Evolutionary conservation across 2,329 filamentous ascomycete genomes (phyloP).

Genomic region (Colletotrichum musae): DNA sequence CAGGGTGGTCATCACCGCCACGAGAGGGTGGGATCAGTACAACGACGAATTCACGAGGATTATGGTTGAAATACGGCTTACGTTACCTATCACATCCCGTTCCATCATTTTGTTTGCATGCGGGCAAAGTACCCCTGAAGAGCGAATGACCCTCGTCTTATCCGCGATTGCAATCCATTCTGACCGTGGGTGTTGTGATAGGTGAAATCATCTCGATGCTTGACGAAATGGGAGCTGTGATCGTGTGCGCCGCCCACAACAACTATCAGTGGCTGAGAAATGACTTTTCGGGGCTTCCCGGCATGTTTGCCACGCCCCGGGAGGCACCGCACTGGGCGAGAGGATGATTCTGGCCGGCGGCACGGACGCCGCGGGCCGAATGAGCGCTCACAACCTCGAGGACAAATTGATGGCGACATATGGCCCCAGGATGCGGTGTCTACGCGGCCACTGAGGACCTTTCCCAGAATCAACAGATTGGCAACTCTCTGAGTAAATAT

Average conservation of each 20-base stretch:
- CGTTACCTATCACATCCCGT: too few species aligned
- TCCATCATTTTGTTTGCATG: too few species aligned
- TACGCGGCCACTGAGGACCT: neutral
- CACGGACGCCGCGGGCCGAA: slow-evolving; percentile 1
- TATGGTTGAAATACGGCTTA: too few species aligned
- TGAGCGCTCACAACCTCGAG: neutral
- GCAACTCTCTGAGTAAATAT: neutral
- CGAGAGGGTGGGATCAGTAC: neutral
- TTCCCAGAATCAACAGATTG: neutral
- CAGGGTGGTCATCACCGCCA: neutral
- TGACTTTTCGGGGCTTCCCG: neutral
- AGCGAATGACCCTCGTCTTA: too few species aligned
- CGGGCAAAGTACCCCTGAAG: too few species aligned
- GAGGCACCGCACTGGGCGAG: neutral
- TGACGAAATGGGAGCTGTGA: neutral
- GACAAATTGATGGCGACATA: neutral
- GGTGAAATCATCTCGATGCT: slow-evolving; percentile 1
- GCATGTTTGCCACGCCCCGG: neutral
- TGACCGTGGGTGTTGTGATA: neutral
- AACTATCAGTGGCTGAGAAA: neutral
- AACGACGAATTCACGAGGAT: neutral
- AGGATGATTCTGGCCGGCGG: neutral
- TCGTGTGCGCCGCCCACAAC: slow-evolving; percentile 4
- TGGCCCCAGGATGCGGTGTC: neutral
- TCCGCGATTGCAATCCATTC: neutral